Conservation (phyloP, 805 yeast genomes). For the Nakazawaea sp. region DNA sequence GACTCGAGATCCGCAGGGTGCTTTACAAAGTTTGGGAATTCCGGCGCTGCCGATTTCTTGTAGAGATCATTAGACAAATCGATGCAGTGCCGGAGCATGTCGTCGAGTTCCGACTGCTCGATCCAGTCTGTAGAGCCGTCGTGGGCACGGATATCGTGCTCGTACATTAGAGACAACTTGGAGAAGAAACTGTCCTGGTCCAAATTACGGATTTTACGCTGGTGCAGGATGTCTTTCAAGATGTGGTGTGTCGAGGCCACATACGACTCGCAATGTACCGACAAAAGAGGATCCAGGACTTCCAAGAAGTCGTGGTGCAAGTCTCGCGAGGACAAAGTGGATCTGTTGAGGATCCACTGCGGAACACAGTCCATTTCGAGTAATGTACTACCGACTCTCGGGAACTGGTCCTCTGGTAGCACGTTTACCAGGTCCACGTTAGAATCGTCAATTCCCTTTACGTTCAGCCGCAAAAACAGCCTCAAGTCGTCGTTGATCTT, state of each 20-base stretch:
- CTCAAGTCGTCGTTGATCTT: slow-evolving; percentile 27
- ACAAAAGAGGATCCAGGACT: slow-evolving; percentile 6
- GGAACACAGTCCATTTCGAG: slow-evolving; percentile 70
- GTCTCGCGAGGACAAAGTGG: slow-evolving; percentile 32
- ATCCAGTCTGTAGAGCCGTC: slow-evolving; percentile 28
- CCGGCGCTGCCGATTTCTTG: slow-evolving; percentile 10
- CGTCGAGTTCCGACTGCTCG: slow-evolving; percentile 29
- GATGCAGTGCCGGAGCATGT: slow-evolving; percentile 24
- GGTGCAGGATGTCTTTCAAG: slow-evolving; percentile 49
- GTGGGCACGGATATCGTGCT: slow-evolving; percentile 18
- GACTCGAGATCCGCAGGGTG: slow-evolving; percentile 16
- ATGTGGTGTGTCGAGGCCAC: slow-evolving; percentile 47
- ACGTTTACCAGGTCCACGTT: slow-evolving; percentile 18
- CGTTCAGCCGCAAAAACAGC: slow-evolving; percentile 19
- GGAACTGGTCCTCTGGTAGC: slow-evolving; percentile 23
- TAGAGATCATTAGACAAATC: slow-evolving; percentile 18
- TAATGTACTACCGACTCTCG: slow-evolving; percentile 54
- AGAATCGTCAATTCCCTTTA: neutral
- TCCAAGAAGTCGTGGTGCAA: slow-evolving; percentile 46
- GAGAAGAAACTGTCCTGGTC: slow-evolving; percentile 3
- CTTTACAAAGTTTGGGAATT: slow-evolving; percentile 16
- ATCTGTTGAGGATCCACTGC: slow-evolving; percentile 52
- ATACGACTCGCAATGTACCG: slow-evolving; percentile 15
- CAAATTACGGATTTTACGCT: slow-evolving; percentile 36
- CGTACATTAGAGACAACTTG: slow-evolving; percentile 11